A percentile compares a stretch with the other conserved stretches of the same genome.
phyloP scores from a whole-genome alignment of 768 basidiomycete genomes.

The Rhodotorula diobovata region DNA sequence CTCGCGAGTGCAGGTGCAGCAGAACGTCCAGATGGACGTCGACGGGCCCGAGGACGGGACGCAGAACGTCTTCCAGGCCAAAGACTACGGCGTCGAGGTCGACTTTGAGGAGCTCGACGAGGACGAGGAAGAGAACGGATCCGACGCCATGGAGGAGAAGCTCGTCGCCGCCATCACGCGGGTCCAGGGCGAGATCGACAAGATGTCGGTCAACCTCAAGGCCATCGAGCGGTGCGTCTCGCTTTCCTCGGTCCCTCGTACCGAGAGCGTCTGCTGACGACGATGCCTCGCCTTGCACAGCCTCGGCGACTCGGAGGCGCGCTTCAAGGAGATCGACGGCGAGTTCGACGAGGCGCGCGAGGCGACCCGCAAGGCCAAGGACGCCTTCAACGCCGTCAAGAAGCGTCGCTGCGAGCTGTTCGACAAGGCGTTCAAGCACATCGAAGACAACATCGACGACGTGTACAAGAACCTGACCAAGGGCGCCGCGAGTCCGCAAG shows the following conservation, averaged over 20 bases:
- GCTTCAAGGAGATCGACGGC: conserved; percentile 78
- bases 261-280: no score
- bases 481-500: conserved; percentile 86
- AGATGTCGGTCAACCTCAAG: conserved; percentile 94
- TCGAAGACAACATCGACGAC: conserved; percentile 85
- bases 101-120: conserved; percentile 72
- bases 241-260: not conserved
- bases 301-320: conserved; percentile 56
- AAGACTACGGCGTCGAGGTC: conserved; percentile 84
- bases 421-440: conserved; percentile 93
- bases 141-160: conserved; percentile 62
- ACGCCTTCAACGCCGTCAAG: conserved; percentile 83
- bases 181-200: conserved; percentile 73
- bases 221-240: conserved; percentile 73
- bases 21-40: conserved; percentile 85
- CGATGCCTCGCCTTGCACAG: conserved; percentile 2
- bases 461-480: conserved; percentile 98
- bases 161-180: conserved; percentile 69
- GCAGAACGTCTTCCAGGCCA: conserved; percentile 65
- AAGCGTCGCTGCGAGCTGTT: conserved; percentile 72
- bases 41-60: conserved; percentile 81
- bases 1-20: conserved; percentile 9
- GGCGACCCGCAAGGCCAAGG: conserved; percentile 82
- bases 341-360: conserved; percentile 89
- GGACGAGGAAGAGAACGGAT: conserved; percentile 66